These are phyloP conservation scores for Acanthamoeba healyi DNA, from an alignment of 208 protist species.

Conservation along the genomic window DNA sequence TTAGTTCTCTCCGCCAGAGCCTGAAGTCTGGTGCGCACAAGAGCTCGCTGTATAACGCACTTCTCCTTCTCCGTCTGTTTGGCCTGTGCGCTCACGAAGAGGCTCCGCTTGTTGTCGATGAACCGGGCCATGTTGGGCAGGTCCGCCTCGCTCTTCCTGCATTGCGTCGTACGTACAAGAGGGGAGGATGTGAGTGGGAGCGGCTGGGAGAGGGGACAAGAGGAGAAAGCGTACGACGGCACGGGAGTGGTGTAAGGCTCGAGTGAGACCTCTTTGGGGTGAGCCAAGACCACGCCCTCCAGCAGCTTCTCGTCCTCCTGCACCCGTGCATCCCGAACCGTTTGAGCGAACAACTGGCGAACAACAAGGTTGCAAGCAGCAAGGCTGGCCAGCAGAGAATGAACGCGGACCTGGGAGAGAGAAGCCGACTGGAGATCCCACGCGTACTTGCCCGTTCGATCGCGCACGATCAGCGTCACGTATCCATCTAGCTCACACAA, in stretches of 20 bases:
- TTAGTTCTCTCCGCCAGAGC: too few species aligned
- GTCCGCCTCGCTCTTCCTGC: slow-evolving; percentile 9
- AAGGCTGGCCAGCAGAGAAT: not conserved
- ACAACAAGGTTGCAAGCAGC: not conserved
- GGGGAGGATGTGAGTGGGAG: not conserved
- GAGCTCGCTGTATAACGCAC: not conserved
- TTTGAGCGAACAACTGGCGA: too few species aligned
- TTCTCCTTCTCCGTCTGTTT: slow-evolving; percentile 47
- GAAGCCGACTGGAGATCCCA: slow-evolving; percentile 26
- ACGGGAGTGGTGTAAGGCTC: slow-evolving; percentile 16
- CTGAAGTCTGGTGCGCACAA: not conserved
- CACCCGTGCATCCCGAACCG: not conserved
- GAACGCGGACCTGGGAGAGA: not conserved
- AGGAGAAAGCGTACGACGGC: not conserved
- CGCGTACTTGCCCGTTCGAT: slow-evolving; percentile 39
- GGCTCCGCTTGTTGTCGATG: not conserved
- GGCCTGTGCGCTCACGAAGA: not conserved
- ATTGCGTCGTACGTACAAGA: not conserved
- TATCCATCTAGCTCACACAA: not conserved
- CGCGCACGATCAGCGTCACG: slow-evolving; percentile 46
- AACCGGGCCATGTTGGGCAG: slow-evolving; percentile 46
- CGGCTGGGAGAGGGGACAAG: not conserved
- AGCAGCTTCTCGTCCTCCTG: slow-evolving; percentile 15
- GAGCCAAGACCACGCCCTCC: not conserved
- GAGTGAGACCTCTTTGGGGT: slow-evolving; percentile 12